Conservation (phyloP, 139 green algal genomes). For the Closterium sp. region DNA sequence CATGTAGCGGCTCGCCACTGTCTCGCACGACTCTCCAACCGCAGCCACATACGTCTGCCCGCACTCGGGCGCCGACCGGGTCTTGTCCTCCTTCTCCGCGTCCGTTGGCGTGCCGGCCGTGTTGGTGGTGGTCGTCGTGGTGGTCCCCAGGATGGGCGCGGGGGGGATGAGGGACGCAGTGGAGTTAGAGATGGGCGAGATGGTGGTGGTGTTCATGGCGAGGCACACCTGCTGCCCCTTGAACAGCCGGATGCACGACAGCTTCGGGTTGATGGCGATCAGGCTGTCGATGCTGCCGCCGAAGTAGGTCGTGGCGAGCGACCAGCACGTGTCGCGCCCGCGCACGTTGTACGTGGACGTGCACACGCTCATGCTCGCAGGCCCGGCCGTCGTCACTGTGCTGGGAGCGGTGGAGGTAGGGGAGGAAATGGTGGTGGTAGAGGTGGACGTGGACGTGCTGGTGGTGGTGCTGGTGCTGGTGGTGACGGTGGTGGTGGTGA, state of each 20-base stretch:
- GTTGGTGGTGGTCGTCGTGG: background rate
- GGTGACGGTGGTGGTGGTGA: background rate
- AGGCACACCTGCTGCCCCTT: constrained; percentile 2
- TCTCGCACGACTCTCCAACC: background rate
- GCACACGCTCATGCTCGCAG: background rate
- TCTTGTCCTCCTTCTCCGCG: background rate
- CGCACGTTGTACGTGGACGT: background rate
- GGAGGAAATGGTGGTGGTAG: background rate
- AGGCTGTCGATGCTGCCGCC: background rate
- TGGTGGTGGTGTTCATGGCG: background rate
- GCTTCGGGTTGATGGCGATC: background rate
- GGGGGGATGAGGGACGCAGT: background rate
- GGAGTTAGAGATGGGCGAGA: background rate
- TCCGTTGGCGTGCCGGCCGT: background rate
- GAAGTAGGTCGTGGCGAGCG: background rate
- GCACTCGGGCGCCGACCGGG: background rate
- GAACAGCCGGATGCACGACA: background rate
- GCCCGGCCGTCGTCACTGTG: background rate
- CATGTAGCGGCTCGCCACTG: background rate
- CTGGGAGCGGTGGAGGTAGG: background rate
- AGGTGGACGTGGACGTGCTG: background rate
- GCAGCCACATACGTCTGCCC: background rate
- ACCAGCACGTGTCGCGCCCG: background rate
- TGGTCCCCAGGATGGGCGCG: background rate
- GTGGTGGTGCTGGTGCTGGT: background rate